Percentiles rank a stretch among this genome's conserved stretches.
Conservation (phyloP, 768 basidiomycete species). For the Amanita rubescens region DNA sequence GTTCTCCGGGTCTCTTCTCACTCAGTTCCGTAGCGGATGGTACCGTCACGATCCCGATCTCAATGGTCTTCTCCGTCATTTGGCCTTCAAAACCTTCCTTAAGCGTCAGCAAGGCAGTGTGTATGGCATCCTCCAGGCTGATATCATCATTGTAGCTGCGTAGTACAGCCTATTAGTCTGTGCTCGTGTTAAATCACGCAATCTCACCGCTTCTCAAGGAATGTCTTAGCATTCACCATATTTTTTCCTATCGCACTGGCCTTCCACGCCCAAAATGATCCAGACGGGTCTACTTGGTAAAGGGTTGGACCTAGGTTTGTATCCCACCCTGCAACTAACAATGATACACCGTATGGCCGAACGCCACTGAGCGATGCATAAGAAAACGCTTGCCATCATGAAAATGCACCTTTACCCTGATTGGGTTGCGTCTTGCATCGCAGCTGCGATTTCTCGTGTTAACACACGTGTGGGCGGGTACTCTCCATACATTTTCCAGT, state of each 20-base stretch:
- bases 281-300: slow-evolving; percentile 98
- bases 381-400: slow-evolving; percentile 10
- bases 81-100: slow-evolving; percentile 99
- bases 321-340: slow-evolving; percentile 97
- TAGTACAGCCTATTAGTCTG: slow-evolving; percentile 15
- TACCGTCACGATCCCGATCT: slow-evolving; percentile 94
- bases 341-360: slow-evolving; percentile 95
- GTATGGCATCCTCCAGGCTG: slow-evolving; percentile 96
- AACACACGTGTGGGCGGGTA: slow-evolving; percentile 96
- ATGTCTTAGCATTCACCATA: slow-evolving; percentile 99
- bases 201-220: slow-evolving; percentile 92
- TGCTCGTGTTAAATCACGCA: slow-evolving; percentile 14
- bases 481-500: slow-evolving; percentile 99
- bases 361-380: slow-evolving; percentile 67
- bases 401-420: slow-evolving; percentile 63
- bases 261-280: slow-evolving; percentile 99
- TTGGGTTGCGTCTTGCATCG: slow-evolving; percentile 99
- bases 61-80: slow-evolving; percentile 99
- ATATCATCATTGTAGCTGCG: slow-evolving; percentile 97
- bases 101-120: slow-evolving; percentile 93
- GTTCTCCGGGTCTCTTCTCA: slow-evolving; percentile 61
- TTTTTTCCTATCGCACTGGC: slow-evolving; percentile 99
- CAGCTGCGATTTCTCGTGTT: slow-evolving; percentile 94
- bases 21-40: slow-evolving; percentile 67
- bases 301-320: slow-evolving; percentile 89